Percentiles rank a stretch among this genome's conserved stretches.
These are phyloP conservation scores for Paradendryphiella salina DNA, from an alignment of 2,329 filamentous ascomycete species.

Conservation along the genomic window DNA sequence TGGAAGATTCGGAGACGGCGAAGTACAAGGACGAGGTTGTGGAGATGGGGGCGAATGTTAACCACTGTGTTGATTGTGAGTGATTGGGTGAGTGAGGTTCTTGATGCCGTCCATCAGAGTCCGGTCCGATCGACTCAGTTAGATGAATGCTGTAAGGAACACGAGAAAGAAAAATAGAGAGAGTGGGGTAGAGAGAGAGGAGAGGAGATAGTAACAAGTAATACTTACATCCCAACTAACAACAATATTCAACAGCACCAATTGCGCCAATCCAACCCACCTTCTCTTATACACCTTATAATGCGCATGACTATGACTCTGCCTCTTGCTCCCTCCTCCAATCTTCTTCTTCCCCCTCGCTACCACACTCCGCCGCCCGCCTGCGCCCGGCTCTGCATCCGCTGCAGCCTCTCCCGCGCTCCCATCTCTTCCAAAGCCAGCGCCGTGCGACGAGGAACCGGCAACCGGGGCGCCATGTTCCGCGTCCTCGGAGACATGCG, in stretches of 20 bases:
- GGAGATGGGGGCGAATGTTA: slow-evolving; percentile 86
- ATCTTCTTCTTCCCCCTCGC: not conserved
- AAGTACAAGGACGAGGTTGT: slow-evolving; percentile 76
- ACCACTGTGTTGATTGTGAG: slow-evolving; percentile 64
- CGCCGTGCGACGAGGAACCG: not conserved
- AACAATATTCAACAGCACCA: slow-evolving; percentile 87
- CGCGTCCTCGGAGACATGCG: not conserved
- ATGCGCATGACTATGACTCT: slow-evolving; percentile 38
- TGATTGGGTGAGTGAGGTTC: too few relatives aligned
- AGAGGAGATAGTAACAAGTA: not conserved
- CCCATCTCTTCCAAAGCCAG: slow-evolving; percentile 7
- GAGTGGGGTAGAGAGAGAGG: not conserved
- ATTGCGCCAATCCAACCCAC: slow-evolving; percentile 83
- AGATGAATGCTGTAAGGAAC: too few relatives aligned
- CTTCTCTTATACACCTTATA: slow-evolving; percentile 75
- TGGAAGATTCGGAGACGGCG: slow-evolving; percentile 68
- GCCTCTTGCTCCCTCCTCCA: slow-evolving; percentile 15
- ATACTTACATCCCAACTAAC: slow-evolving; percentile 90
- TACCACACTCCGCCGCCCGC: not conserved
- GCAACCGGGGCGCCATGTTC: not conserved
- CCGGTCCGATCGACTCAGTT: too few relatives aligned
- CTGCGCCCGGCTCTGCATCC: not conserved
- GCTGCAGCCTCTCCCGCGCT: too few relatives aligned
- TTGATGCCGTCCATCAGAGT: too few relatives aligned
- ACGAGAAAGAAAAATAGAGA: not conserved